These are phyloP conservation scores for Talaromyces funiculosus DNA, from an alignment of 2,329 filamentous ascomycete genomes.

Conservation along the genomic window DNA sequence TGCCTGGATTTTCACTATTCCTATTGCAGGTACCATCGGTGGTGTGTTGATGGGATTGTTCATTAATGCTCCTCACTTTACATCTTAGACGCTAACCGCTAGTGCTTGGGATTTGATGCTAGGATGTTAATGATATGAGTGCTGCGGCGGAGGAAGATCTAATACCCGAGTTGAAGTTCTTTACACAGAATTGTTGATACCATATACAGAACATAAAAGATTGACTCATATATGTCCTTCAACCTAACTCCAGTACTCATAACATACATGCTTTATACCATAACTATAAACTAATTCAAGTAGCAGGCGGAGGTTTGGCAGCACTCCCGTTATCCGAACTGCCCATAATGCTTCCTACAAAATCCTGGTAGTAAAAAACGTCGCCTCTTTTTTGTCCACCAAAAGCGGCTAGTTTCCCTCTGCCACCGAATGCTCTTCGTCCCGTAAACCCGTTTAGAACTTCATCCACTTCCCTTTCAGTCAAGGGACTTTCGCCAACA, in stretches of 20 bases:
- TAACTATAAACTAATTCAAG: background rate
- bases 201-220: background rate
- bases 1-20: conserved; percentile 63
- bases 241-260: background rate
- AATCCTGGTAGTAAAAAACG: conserved; percentile 90
- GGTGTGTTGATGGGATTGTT: conserved; percentile 13
- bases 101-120: background rate
- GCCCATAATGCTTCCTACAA: conserved; percentile 66
- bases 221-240: background rate
- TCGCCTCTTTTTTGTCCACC: conserved; percentile 64
- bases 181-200: background rate
- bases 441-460: conserved; percentile 84
- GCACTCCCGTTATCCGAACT: conserved; percentile 32
- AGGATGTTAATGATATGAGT: background rate
- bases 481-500: conserved; percentile 58
- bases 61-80: conserved; percentile 12
- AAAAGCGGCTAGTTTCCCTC: conserved; percentile 41
- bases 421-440: conserved; percentile 70
- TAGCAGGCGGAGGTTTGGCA: background rate
- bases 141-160: background rate
- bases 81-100: background rate
- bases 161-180: background rate
- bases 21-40: conserved; percentile 46
- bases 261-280: background rate
- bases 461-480: conserved; percentile 71